Percentiles rank a stretch among this genome's conserved stretches.
Evolutionary conservation across 2,329 filamentous ascomycete species (phyloP).

Genomic region (Bisporella sp.): DNA sequence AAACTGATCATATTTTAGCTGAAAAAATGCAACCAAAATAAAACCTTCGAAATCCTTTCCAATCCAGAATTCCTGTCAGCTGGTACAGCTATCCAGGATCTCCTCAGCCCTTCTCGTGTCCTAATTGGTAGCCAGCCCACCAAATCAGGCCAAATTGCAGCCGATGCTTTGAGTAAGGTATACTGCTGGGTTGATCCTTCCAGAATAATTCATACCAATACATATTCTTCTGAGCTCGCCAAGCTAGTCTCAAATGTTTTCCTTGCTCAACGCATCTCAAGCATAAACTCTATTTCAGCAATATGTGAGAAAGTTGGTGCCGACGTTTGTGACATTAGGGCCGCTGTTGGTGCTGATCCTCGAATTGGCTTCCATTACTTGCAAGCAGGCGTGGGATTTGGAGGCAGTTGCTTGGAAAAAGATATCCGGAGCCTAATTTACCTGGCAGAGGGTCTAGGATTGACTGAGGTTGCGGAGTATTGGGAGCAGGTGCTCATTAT

Average conservation of each 20-base stretch:
- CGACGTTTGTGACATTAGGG: slow-evolving; percentile 65
- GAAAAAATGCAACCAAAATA: slow-evolving; percentile 50
- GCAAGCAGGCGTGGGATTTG: slow-evolving; percentile 70
- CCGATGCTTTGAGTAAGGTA: slow-evolving; percentile 54
- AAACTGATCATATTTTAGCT: slow-evolving; percentile 32
- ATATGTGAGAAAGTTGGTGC: slow-evolving; percentile 73
- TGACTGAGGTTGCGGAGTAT: slow-evolving; percentile 67
- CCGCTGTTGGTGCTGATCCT: slow-evolving; percentile 60
- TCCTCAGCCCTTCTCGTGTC: slow-evolving; percentile 65
- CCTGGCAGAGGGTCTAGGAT: slow-evolving; percentile 61
- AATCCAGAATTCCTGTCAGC: slow-evolving; percentile 79
- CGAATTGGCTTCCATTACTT: slow-evolving; percentile 69
- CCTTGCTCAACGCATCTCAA: slow-evolving; percentile 73
- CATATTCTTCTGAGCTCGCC: slow-evolving; percentile 71
- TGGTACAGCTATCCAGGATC: slow-evolving; percentile 66
- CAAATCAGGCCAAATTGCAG: slow-evolving; percentile 51
- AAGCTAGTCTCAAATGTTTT: slow-evolving; percentile 77
- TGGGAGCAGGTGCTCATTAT: slow-evolving; percentile 69
- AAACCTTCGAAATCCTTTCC: slow-evolving; percentile 68
- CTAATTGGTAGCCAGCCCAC: slow-evolving; percentile 66
- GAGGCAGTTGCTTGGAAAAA: slow-evolving; percentile 77
- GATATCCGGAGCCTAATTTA: slow-evolving; percentile 70
- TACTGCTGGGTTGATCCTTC: slow-evolving; percentile 66
- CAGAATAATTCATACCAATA: slow-evolving; percentile 64
- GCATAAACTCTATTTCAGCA: slow-evolving; percentile 75